These are phyloP conservation scores for Pythium chondricola DNA, from an alignment of 352 stramenopile genomes.

Conservation along the genomic window DNA sequence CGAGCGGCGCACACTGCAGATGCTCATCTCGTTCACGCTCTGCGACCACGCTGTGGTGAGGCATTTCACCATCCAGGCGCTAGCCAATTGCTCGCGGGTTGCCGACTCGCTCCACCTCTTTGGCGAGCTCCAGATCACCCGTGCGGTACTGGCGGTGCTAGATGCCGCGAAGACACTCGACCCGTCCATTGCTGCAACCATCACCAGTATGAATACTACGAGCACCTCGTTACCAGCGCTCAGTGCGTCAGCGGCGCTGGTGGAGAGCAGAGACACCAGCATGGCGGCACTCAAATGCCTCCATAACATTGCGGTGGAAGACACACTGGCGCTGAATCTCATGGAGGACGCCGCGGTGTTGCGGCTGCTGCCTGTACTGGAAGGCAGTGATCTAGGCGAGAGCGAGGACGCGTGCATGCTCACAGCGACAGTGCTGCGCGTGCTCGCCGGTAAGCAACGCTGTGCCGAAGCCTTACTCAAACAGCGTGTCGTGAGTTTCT, in stretches of 20 bases:
- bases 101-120: conserved; percentile 71
- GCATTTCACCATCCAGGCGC: conserved; percentile 57
- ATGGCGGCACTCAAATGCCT: conserved; percentile 69
- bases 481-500: conserved; percentile 50
- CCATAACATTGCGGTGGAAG: conserved; percentile 57
- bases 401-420: conserved; percentile 40
- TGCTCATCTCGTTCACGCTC: conserved; percentile 54
- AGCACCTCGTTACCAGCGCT: background rate
- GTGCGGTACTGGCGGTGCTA: conserved; percentile 43
- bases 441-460: conserved; percentile 39
- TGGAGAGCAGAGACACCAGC: conserved; percentile 32
- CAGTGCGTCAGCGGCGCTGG: background rate
- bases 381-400: conserved; percentile 31
- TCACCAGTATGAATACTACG: background rate
- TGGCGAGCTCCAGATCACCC: conserved; percentile 48
- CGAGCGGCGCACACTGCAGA: conserved; percentile 54
- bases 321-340: conserved; percentile 45
- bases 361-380: conserved; percentile 35
- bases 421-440: conserved; percentile 29
- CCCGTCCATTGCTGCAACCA: no score
- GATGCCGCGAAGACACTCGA: conserved; percentile 17
- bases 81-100: conserved; percentile 75
- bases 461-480: conserved; percentile 41
- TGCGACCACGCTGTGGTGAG: conserved; percentile 42
- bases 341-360: conserved; percentile 48